These are phyloP conservation scores for Phytopythium chamaehyphon DNA, from an alignment of 352 stramenopile genomes.

Conservation along the genomic window DNA sequence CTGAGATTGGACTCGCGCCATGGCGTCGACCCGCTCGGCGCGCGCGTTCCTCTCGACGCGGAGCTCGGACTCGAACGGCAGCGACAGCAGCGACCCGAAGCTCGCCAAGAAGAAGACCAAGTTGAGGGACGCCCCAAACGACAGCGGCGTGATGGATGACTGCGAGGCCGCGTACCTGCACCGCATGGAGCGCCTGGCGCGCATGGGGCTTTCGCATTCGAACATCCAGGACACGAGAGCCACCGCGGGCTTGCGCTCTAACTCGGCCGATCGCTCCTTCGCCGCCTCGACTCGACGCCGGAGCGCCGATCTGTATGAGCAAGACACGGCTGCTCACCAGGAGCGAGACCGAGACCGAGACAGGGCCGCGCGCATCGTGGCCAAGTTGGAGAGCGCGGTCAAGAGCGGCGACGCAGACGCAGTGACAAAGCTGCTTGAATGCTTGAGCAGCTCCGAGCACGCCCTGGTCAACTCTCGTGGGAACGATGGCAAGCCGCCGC, in stretches of 20 bases:
- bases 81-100: constrained; percentile 1
- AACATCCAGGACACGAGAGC: neutral
- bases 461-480: neutral
- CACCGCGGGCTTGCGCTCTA: too few relatives aligned
- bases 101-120: constrained; percentile 1
- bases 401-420: neutral
- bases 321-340: neutral
- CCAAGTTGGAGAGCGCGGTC: neutral
- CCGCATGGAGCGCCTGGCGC: neutral
- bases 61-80: neutral
- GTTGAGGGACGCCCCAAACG: neutral
- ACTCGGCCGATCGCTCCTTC: too few relatives aligned
- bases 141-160: neutral
- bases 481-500: neutral
- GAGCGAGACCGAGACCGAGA: neutral
- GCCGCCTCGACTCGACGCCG: too few relatives aligned
- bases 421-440: constrained; percentile 1
- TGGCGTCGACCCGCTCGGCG: neutral
- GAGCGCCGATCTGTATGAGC: too few relatives aligned
- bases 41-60: neutral
- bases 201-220: neutral
- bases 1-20: too few relatives aligned
- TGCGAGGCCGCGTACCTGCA: neutral
- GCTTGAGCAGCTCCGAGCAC: neutral
- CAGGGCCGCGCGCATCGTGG: neutral